A percentile compares a stretch with the other conserved stretches of the same genome.
Conservation (phyloP, 768 basidiomycete genomes). For the Clitopilus passeckerianus region DNA sequence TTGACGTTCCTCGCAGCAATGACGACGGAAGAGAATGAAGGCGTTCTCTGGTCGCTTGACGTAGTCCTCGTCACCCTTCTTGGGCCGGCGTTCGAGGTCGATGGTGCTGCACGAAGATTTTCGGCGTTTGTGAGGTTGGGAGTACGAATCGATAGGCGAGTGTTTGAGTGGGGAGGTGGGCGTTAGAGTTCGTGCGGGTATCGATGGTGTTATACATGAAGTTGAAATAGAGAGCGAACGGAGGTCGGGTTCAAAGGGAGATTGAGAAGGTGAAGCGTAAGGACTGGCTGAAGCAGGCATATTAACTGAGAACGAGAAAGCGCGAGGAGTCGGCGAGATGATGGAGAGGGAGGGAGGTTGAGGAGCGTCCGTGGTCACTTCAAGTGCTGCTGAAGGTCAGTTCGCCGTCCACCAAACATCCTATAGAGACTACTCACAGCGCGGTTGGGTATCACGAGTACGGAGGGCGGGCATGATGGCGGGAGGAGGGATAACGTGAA, state of each 20-base stretch:
- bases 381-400: conserved; percentile 48
- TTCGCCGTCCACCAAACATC: conserved; percentile 3
- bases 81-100: conserved; percentile 51
- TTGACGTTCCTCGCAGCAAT: conserved; percentile 72
- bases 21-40: conserved; percentile 79
- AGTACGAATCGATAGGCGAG: conserved; percentile 30
- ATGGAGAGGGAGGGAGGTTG: conserved; percentile 52
- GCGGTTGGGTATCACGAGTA: conserved; percentile 68
- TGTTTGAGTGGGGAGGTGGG: conserved; percentile 34
- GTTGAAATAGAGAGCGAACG: conserved; percentile 38
- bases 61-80: conserved; percentile 78
- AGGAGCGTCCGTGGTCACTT: conserved; percentile 65
- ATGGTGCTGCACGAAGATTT: conserved; percentile 41
- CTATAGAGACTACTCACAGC: conserved; percentile 29
- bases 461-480: conserved; percentile 72
- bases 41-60: conserved; percentile 83
- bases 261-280: conserved; percentile 60
- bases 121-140: conserved; percentile 39
- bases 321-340: conserved; percentile 67
- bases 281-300: conserved; percentile 65
- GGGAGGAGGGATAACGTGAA: conserved; percentile 21
- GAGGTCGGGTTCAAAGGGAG: conserved; percentile 74
- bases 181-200: conserved; percentile 29
- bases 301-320: conserved; percentile 61
- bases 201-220: conserved; percentile 23